A percentile compares a stretch with the other conserved stretches of the same genome.
phyloP scores from a whole-genome alignment of 2,329 filamentous ascomycete genomes.

The Talaromyces albobiverticillius region DNA sequence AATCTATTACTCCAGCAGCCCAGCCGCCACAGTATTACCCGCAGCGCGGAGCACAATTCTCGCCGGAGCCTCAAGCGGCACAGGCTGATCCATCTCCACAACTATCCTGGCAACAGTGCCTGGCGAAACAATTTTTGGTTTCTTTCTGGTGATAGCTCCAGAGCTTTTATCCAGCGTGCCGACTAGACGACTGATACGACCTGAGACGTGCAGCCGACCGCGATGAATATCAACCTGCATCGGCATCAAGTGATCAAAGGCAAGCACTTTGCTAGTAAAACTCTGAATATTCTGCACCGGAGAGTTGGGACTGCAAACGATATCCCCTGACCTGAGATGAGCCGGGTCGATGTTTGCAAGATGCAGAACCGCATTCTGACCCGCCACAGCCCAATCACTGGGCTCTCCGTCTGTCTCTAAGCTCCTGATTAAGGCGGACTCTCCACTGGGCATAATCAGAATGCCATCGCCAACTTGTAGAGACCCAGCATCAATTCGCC shows the following conservation, averaged over 20 bases:
- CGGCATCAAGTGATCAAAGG: constrained; percentile 85
- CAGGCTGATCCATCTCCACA: constrained; percentile 68
- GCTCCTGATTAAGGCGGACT: constrained; percentile 76
- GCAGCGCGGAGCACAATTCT: constrained; percentile 76
- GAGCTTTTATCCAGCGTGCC: constrained; percentile 75
- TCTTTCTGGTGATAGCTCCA: constrained; percentile 75
- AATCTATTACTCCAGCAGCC: constrained; percentile 74
- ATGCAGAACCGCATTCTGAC: constrained; percentile 83
- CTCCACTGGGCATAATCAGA: constrained; percentile 74
- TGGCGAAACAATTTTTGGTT: constrained; percentile 77
- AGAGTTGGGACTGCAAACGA: constrained; percentile 68
- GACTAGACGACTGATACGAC: constrained; percentile 67
- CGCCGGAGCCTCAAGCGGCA: constrained; percentile 76
- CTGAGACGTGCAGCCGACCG: constrained; percentile 76
- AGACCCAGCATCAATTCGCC: constrained; percentile 79
- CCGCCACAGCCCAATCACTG: constrained; percentile 86
- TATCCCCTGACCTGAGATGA: constrained; percentile 79
- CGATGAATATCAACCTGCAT: constrained; percentile 87
- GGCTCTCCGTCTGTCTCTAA: constrained; percentile 72
- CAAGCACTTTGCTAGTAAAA: constrained; percentile 80
- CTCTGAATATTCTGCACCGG: constrained; percentile 69
- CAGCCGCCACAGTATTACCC: constrained; percentile 83
- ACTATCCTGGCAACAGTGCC: constrained; percentile 73
- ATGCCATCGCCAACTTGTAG: constrained; percentile 81
- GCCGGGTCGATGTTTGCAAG: constrained; percentile 80